A percentile compares a stretch with the other conserved stretches of the same genome.
phyloP scores from a whole-genome alignment of 1,284 basidiomycete species.

The Moniliella sp. region DNA sequence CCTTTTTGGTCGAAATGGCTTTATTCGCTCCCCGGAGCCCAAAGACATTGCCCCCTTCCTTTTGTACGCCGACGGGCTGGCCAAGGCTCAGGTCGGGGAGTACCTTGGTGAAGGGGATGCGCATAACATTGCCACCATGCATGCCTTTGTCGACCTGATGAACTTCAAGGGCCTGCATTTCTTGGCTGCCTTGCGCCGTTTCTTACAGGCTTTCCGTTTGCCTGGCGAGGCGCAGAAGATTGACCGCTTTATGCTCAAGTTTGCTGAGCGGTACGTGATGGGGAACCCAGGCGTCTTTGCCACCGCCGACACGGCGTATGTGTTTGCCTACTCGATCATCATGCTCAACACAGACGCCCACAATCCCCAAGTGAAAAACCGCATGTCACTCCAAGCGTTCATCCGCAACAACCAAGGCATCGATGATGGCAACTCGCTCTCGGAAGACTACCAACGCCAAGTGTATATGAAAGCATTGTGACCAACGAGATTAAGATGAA shows the following conservation, averaged over 20 bases:
- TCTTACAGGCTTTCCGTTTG: constrained; percentile 30
- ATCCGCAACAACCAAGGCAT: constrained; percentile 33
- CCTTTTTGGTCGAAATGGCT: constrained; percentile 73
- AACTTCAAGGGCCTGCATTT: constrained; percentile 25
- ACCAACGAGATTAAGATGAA: constrained; percentile 34
- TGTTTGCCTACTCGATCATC: constrained; percentile 33
- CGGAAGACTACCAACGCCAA: constrained; percentile 20
- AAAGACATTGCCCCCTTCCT: constrained; percentile 69
- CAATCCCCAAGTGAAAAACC: constrained; percentile 31
- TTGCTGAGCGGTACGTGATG: constrained; percentile 28
- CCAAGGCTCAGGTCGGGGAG: constrained; percentile 88
- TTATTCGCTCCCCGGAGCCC: constrained; percentile 56
- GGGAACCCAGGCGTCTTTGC: constrained; percentile 29
- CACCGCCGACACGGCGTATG: constrained; percentile 32
- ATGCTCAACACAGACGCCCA: constrained; percentile 34
- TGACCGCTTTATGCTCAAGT: constrained; percentile 34
- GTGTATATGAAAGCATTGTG: constrained; percentile 32
- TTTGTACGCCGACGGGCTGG: constrained; percentile 70
- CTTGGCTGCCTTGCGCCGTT: constrained; percentile 24
- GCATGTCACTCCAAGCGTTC: constrained; percentile 31
- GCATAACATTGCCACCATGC: constrained; percentile 32
- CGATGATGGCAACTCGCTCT: constrained; percentile 26
- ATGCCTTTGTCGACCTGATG: constrained; percentile 33
- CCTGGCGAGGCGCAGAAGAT: constrained; percentile 34
- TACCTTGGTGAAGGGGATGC: constrained; percentile 50